These are phyloP conservation scores for Phaffia tasmanica DNA, from an alignment of 768 basidiomycete species.

Conservation along the genomic window DNA sequence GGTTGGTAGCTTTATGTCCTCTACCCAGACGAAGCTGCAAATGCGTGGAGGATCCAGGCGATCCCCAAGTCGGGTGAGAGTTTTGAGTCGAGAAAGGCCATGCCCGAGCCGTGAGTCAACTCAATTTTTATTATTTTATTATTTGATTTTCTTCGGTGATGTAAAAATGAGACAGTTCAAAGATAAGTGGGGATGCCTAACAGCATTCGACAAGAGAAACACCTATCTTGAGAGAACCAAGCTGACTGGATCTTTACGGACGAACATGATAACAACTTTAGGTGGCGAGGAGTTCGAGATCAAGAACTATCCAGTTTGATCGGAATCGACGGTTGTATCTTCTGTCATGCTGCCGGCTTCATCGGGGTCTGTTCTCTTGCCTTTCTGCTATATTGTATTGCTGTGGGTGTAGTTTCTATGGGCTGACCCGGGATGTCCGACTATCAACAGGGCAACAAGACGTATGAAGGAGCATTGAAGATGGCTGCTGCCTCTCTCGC, in stretches of 20 bases:
- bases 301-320: constrained; percentile 59
- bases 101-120: constrained; percentile 56
- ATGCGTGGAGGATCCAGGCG: constrained; percentile 78
- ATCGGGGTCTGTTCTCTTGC: constrained; percentile 54
- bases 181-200: no score
- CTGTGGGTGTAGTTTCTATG: constrained; percentile 7
- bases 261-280: constrained; percentile 16
- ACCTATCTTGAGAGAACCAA: no score
- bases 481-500: constrained; percentile 61
- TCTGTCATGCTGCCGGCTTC: constrained; percentile 92
- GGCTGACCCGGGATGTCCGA: neutral
- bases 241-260: neutral
- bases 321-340: constrained; percentile 73
- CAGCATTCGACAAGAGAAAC: no score
- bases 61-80: constrained; percentile 70
- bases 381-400: constrained; percentile 22
- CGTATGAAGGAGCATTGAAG: constrained; percentile 71
- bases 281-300: constrained; percentile 85
- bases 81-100: constrained; percentile 79
- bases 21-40: constrained; percentile 67
- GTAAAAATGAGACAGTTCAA: no score
- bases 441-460: constrained; percentile 60
- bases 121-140: no score
- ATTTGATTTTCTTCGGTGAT: no score
- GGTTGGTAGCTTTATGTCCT: constrained; percentile 71